Base-by-base conservation (phyloP, 495 filamentous ascomycete species). In the Pyrenopolyporus hunteri region DNA sequence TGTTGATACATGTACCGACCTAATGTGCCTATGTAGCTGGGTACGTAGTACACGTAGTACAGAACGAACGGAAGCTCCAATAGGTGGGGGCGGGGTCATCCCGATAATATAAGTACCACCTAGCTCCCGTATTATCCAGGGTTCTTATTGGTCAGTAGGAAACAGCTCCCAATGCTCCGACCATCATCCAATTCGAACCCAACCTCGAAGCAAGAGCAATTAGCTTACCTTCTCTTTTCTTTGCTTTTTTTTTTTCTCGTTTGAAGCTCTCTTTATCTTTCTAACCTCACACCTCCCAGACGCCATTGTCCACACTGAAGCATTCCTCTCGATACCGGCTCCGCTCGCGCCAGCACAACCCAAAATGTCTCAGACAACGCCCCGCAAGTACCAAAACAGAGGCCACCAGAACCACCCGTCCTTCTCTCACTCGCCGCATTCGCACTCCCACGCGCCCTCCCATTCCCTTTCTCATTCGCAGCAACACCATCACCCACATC, bases 401-500 rank as follows among this genome's bases (percentile, higher is more conserved):
- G 52, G 52, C 29, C 52, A 60, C 11, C 48, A 54, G 9, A 36
- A 35, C 29, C 51, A 63, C 2, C 35, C 45, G 6, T 52, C 48
- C n/a, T n/a, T n/a, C 39, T 44, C 56, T 0, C 36, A 40, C n/a
- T 50, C 43, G 8, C 65, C 57, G 0, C 56, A 57, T 39, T 55
- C 52, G 9, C 47, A 52, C 31, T 1, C 32, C 10, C 36, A 60
- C 17, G 6, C 31, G 26, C 28, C 63, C 16, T 33, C 66, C 45
- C 54, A 61, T 53, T 6, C 45, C 56, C 28, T 47, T 44, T 9
- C 55, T 28, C 60, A 45, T 26, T 63, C 66, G 68, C 65, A 67
- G 52, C 64, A 59, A 52, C 48, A 52, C 64, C 45, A 76, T 67
- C 10, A 76, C 71, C 19, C 68, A 66, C 63, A 76, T 73, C 63